A percentile compares a stretch with the other conserved stretches of the same genome.
These are phyloP conservation scores for Barbatosphaeria neglecta DNA, from an alignment of 495 filamentous ascomycete genomes.

Conservation along the genomic window DNA sequence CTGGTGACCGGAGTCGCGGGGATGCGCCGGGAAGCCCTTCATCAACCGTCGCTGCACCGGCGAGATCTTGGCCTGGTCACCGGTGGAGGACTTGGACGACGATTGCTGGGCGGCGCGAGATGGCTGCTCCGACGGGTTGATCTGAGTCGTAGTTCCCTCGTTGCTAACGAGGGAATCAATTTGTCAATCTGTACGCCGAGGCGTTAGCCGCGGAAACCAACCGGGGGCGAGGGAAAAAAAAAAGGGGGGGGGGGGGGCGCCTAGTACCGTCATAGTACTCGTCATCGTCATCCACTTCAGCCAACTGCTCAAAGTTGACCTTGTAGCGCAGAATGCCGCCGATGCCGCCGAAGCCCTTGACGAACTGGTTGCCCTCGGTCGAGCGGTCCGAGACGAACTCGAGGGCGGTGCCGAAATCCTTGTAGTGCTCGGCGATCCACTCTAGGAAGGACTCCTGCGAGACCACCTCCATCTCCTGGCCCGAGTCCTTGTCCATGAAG, in stretches of 20 bases:
- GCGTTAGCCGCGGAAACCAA: background rate
- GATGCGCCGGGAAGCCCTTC: slow-evolving; percentile 26
- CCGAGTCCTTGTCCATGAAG: slow-evolving; percentile 90
- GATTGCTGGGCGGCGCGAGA: slow-evolving; percentile 17
- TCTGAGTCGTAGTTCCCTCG: slow-evolving; percentile 72
- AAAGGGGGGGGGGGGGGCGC: no score
- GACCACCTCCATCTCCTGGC: slow-evolving; percentile 89
- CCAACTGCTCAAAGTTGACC: slow-evolving; percentile 98
- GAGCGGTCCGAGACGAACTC: slow-evolving; percentile 97
- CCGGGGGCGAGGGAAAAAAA: slow-evolving; percentile 1
- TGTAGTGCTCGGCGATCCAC: slow-evolving; percentile 96
- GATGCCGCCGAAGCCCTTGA: slow-evolving; percentile 98
- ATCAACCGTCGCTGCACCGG: slow-evolving; percentile 26
- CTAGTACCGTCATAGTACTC: slow-evolving; percentile 95
- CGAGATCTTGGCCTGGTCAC: slow-evolving; percentile 23
- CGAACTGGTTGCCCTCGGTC: slow-evolving; percentile 97
- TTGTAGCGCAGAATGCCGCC: slow-evolving; percentile 97
- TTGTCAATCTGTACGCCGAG: slow-evolving; percentile 63
- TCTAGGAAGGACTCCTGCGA: slow-evolving; percentile 86
- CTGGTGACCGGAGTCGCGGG: slow-evolving; percentile 23
- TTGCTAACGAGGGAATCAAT: slow-evolving; percentile 74
- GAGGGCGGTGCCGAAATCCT: slow-evolving; percentile 89
- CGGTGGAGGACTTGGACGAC: slow-evolving; percentile 15
- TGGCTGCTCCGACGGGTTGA: slow-evolving; percentile 46
- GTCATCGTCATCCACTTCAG: slow-evolving; percentile 90